Base-by-base conservation (phyloP, 2,329 filamentous ascomycete species). In the Exophiala aquamarina region DNA sequence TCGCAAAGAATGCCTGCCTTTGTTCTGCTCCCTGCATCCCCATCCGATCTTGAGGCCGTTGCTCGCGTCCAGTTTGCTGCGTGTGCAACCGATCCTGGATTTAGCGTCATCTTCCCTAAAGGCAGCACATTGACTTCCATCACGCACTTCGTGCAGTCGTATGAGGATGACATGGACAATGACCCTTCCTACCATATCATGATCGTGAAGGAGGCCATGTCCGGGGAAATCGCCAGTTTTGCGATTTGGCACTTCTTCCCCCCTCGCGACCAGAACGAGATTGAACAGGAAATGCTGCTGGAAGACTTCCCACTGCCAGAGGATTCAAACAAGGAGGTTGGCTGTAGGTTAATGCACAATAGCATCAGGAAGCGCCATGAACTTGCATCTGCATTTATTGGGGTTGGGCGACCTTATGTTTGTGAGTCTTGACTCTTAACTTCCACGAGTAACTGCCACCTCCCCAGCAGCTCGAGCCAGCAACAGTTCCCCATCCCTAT, bases 241-340 rank as follows among this genome's bases (percentile, higher is more conserved):
- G 54, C 56, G 8, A 23, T 54, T 5, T 58, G 56, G 56, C 47
- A 57, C 35, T 55, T 57, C 18, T 55, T 39, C 35, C 48, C 54
- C 10, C 44, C 46, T 11, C 35, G 28, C 36, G 31, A 28, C 37
- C 38, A 49, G 38, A 50, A 56, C 9, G 48, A 54, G 34, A 34
- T 56, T 28, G 51, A 56, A 14, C 11, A 33, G 32, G 50, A 50
- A 26, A 41, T 58, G 39, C 21, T 50, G 28, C 31, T 44, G 15
- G 40, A 34, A 10, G 40, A 52, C 14, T 51, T 54, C 17, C 50
- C 47, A 14, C 36, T 52, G 3, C 54, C 54, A 13, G 20, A n/a
- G 18, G 55, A 57, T 42, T 46, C 55, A 9, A 51, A 55, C 17
- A 43, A 44, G 31, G 49, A 57, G 15, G 18, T 52, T 15, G 49